Conservation (phyloP, 2,329 filamentous ascomycete genomes). For the Paecilomyces niveus region DNA sequence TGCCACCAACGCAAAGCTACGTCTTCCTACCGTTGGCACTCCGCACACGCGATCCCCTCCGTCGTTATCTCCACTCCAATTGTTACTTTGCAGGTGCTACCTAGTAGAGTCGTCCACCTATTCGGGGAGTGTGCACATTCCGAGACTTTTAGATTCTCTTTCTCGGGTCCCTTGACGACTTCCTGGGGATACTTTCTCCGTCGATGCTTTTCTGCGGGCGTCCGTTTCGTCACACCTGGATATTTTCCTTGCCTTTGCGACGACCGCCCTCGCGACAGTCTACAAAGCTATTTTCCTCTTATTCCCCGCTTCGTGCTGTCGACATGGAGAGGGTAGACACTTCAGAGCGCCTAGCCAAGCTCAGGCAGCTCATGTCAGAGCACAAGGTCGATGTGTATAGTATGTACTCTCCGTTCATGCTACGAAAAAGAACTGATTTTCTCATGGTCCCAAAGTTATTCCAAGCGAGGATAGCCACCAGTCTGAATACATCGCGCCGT, state of each 20-base stretch:
- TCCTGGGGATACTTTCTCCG: slow-evolving; percentile 1
- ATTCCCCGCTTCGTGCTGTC: slow-evolving; percentile 28
- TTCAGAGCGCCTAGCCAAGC: slow-evolving; percentile 62
- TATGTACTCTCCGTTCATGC: slow-evolving; percentile 36
- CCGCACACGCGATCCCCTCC: background rate
- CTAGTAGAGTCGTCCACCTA: background rate
- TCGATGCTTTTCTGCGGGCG: slow-evolving; percentile 29
- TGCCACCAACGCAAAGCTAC: background rate
- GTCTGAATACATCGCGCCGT: slow-evolving; percentile 96
- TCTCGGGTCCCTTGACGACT: background rate
- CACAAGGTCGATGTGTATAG: slow-evolving; percentile 86
- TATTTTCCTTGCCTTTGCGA: slow-evolving; percentile 20
- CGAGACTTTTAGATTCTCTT: background rate
- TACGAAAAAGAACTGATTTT: slow-evolving; percentile 10
- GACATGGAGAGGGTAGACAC: slow-evolving; percentile 78
- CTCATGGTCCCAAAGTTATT: slow-evolving; percentile 58
- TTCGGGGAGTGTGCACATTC: background rate
- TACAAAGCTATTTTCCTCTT: slow-evolving; percentile 32
- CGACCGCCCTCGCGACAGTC: slow-evolving; percentile 17
- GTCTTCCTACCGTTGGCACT: background rate
- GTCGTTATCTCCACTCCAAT: background rate
- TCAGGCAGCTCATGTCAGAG: slow-evolving; percentile 81
- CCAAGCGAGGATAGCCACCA: slow-evolving; percentile 96
- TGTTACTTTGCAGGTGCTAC: background rate
- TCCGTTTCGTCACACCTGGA: slow-evolving; percentile 22